Evolutionary conservation across 495 filamentous ascomycete species (phyloP), one percentile per base, ranked within the genome.

Genomic region (Baudoinia panamericana): DNA sequence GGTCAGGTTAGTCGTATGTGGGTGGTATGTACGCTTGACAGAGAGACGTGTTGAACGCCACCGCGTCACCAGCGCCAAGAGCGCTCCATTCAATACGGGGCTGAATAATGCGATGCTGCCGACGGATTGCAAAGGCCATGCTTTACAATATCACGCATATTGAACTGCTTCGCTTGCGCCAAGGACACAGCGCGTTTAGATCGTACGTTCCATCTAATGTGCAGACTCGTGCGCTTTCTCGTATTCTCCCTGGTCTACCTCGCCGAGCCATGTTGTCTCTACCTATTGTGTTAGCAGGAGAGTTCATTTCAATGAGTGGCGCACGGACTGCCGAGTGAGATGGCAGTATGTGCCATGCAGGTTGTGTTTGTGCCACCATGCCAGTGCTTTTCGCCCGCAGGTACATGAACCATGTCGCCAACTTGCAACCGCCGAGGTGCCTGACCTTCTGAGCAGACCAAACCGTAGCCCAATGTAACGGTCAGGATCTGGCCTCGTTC

Each of bases 401-500:
- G 33, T 1, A 52, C 35, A 40, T 52, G 48, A 23, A 52, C 48
- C 15, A 52, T 39, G 44, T 52, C 48, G 13, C 48, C 48, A 2
- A 52, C 48, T 36, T 43, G 30, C 43, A 52, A 33, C 21, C 27
- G 13, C 21, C 34, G 37, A 10, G 48, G 48, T 21, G 23, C 31
- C 34, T 47, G 23, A 33, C 44, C 48, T 21, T 52, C 39, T 8
- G 36, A 42, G 30, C 48, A 52, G n/a, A 52, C 33, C 9, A 52
- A 19, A 3, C 48, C 48, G 16, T 16, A 21, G 19, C 48, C 48
- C 37, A 52, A 40, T 15, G 48, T 52, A 5, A 46, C 43, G 33
- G 44, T 52, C 3, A 52, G 39, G 30, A 52, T 47, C 30, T 52
- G 48, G 15, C 48, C 48, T 24, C 43, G 43, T 28, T 52, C 48